Evolutionary conservation across 2,329 filamentous ascomycete species (phyloP), one percentile per base, ranked within the genome.

Genomic region (Colletotrichum lupini): DNA sequence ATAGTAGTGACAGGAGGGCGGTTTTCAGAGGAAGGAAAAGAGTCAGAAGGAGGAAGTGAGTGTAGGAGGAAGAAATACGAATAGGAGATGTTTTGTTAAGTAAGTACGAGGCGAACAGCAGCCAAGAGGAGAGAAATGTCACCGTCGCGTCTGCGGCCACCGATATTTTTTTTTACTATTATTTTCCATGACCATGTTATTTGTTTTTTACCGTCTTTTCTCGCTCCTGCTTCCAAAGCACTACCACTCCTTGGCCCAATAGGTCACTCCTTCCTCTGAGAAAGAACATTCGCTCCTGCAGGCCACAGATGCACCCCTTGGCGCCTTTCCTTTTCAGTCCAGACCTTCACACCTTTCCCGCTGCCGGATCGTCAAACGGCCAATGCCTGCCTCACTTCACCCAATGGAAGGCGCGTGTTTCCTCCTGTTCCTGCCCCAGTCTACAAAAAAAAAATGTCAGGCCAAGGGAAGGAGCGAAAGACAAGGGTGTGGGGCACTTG

Each of bases 311-410:
- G 70, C 49, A 60, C 69, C 70, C 67, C 70, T 70, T 59, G 60
- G 32, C 53, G 32, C 35, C 26, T 64, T 69, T 70, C 70, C 67
- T 14, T 4, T 64, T 65, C 60, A 12, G 67, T n/a, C 49, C n/a
- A 56, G 30, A 70, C 60, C 60, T 73, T 42, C 14, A 42, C 14
- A 42, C 37, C 37, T 42, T 42, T 70, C 60, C 56, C 46, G 60
- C 60, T 65, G 60, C 71, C 35, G 52, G 68, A 49, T 68, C 70
- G 66, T 59, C 30, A 59, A 69, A 63, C 66, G 70, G 70, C 55
- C 53, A n/a, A 66, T 72, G 66, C 70, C 28, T 19, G 32, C 35
- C 26, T 24, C 5, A 8, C 35, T n/a, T 35, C 3, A 3, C 24
- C 65, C 65, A 72, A 72, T 69, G 59, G n/a, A 14, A 28, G 24